Percentiles rank a stretch among this genome's conserved stretches.
These are phyloP conservation scores for Gonapodya sp. DNA, from an alignment of 192 early-diverging fungal species.

Conservation along the genomic window DNA sequence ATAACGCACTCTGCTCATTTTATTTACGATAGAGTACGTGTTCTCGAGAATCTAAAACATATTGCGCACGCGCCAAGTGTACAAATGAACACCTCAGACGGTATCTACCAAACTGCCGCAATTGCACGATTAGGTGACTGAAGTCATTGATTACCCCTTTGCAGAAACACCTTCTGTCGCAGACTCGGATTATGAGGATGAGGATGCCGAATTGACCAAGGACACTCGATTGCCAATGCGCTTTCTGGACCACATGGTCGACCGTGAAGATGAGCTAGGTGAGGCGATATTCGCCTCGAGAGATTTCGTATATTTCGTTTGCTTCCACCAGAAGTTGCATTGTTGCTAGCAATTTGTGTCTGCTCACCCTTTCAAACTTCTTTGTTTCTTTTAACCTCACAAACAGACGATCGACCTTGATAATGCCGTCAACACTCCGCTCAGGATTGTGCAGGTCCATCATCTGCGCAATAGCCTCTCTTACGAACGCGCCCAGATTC, in stretches of 20 bases:
- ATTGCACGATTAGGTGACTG: too few relatives aligned
- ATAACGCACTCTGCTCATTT: conserved; percentile 33
- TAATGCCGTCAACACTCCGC: not conserved
- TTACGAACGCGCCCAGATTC: not conserved
- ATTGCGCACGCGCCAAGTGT: conserved; percentile 85
- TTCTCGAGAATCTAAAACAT: conserved; percentile 82
- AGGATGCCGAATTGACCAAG: not conserved
- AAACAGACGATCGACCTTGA: conserved; percentile 1
- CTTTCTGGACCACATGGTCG: not conserved
- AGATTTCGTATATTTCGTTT: not conserved
- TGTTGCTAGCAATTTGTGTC: not conserved
- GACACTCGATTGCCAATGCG: not conserved
- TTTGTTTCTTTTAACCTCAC: not conserved
- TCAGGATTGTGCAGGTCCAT: not conserved
- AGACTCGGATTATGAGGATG: conserved; percentile 9
- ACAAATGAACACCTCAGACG: conserved; percentile 44
- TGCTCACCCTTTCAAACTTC: not conserved
- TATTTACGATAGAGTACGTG: conserved; percentile 12
- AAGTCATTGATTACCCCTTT: too few relatives aligned
- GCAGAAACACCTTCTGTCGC: not conserved
- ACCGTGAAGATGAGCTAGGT: not conserved
- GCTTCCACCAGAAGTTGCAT: not conserved
- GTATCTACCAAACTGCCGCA: too few relatives aligned
- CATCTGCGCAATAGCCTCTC: too few relatives aligned
- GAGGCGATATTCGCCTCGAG: not conserved